Base-by-base conservation (phyloP, 1,284 basidiomycete species). In the Leccinum holopus region DNA sequence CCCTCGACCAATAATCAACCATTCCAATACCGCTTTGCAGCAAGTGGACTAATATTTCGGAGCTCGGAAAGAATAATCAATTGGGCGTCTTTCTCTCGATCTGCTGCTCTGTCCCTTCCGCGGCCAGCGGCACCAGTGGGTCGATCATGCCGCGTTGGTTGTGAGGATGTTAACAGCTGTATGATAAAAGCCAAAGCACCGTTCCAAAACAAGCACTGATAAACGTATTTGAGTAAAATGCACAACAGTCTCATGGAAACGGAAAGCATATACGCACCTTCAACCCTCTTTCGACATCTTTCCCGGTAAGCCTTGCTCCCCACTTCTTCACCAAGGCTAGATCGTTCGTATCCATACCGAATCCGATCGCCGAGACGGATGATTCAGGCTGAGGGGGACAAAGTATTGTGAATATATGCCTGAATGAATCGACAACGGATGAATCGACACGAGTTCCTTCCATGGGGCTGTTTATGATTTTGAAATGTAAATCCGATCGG, bases 291-390 rank as follows among this genome's bases (percentile, higher is more conserved):
- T 89, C 86, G 0, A 84, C 78, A 72, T 92, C 86, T 30, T 83
- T 83, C 67, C 83, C 83, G 1, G 87, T 82, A 25, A 98, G 76
- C 95, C 95, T 97, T 5, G 93, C 75, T 0, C 85, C 90, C 85
- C 93, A 95, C 58, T 84, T 81, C 63, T 88, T 85, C 3, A 87
- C 84, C 55, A 93, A 69, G 5, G 21, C 78, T 72, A 28, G 84
- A 70, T 92, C 87, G 65, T 82, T 85, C 60, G 80, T 82, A 47
- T 14, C 53, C 14, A 64, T n/a, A 28, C 30, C 1, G 10, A 39
- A 33, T 37, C 60, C 65, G 2, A 30, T 21, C 21, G 21, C 21
- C 21, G 21, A 33, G 25, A 54, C n/a, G 47, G 63, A 60, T 57
- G 32, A 14, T 37, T 72, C 67, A 9, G 60, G 35, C 21, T 16